phyloP scores from a whole-genome alignment of 139 green algal genomes.

The Deuterostichococcus epilithicus region DNA sequence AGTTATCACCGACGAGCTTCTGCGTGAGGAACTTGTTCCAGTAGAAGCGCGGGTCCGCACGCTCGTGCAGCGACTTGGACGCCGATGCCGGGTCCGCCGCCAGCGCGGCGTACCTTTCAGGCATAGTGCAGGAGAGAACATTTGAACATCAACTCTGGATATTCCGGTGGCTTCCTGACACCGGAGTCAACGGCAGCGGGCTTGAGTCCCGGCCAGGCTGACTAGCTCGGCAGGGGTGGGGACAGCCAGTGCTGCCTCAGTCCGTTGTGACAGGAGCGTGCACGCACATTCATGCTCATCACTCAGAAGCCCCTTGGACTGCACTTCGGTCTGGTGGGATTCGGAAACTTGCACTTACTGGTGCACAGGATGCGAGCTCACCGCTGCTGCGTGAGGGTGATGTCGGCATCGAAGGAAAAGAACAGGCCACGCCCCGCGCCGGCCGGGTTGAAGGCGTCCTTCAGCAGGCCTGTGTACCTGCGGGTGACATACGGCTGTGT shows the following conservation, averaged over 20 bases:
- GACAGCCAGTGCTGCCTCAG: no score
- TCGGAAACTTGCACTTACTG: no score
- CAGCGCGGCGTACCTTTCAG: constrained; percentile 20
- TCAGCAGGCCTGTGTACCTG: constrained; percentile 43
- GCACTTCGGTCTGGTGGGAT: no score
- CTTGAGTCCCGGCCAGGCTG: no score
- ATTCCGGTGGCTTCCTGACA: no score
- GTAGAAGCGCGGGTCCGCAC: constrained; percentile 62
- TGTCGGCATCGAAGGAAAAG: constrained; percentile 66
- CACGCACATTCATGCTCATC: no score
- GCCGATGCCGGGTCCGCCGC: constrained; percentile 2
- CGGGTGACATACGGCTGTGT: background rate
- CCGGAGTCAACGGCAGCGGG: no score
- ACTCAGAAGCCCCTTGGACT: no score
- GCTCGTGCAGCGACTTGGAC: constrained; percentile 14
- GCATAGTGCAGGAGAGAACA: no score
- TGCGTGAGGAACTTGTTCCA: constrained; percentile 65
- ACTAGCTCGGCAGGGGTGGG: no score
- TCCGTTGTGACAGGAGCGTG: no score
- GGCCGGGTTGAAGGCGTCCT: constrained; percentile 52
- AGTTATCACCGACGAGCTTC: constrained; percentile 49
- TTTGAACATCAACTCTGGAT: no score
- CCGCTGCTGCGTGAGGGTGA: constrained; percentile 74
- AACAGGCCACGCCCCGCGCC: constrained; percentile 61
- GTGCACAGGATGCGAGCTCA: background rate